Evolutionary conservation across 306 rosid species (phyloP).

Genomic region (Cyclanthera cordifolia): DNA sequence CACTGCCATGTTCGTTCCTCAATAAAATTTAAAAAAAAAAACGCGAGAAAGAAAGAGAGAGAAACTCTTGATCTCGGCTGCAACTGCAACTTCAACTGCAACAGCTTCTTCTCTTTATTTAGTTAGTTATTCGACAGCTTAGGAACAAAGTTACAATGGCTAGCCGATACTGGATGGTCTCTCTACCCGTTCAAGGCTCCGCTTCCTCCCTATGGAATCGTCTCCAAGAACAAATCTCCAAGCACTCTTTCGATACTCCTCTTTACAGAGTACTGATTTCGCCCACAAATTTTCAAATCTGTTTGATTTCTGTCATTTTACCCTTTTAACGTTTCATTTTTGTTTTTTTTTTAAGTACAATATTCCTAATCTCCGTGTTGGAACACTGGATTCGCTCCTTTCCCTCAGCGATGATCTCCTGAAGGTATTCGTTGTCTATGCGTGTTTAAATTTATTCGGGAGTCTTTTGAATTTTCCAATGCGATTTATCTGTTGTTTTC

Average conservation of each 20-base stretch:
- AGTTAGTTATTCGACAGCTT: constrained; percentile 4
- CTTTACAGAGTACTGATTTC: constrained; percentile 54
- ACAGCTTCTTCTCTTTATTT: background rate
- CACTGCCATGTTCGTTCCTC: background rate
- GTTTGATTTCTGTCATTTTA: background rate
- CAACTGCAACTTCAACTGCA: background rate
- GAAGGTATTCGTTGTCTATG: constrained; percentile 35
- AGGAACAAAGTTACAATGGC: constrained; percentile 42
- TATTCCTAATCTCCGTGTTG: constrained; percentile 85
- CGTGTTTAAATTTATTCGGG: background rate
- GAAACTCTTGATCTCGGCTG: constrained; percentile 17
- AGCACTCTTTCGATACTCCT: constrained; percentile 90
- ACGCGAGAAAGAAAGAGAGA: background rate
- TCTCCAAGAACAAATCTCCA: constrained; percentile 78
- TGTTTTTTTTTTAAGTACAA: constrained; percentile 41
- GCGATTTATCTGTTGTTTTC: background rate
- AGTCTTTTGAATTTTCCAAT: background rate
- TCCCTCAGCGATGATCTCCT: constrained; percentile 95
- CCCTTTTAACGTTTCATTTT: background rate
- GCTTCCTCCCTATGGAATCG: constrained; percentile 67
- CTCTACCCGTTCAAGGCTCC: constrained; percentile 66
- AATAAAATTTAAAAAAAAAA: background rate
- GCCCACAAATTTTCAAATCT: constrained; percentile 22
- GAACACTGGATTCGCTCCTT: constrained; percentile 95
- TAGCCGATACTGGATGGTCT: constrained; percentile 79